Percentiles rank a stretch among this genome's conserved stretches.
These are phyloP conservation scores for Metschnikowia picachoensis DNA, from an alignment of 805 yeast species.

Conservation along the genomic window DNA sequence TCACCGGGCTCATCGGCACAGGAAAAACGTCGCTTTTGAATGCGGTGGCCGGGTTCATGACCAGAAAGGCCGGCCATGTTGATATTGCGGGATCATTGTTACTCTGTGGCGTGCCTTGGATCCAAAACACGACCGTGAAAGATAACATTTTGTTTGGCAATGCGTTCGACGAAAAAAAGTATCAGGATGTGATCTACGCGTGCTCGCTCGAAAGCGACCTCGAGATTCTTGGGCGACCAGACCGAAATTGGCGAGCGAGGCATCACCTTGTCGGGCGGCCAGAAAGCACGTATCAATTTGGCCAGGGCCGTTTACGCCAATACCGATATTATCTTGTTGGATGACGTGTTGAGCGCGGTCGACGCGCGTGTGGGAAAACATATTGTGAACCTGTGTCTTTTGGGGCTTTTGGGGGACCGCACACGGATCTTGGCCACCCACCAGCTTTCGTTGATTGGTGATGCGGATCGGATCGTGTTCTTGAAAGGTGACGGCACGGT, in stretches of 20 bases:
- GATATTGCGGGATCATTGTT: constrained; percentile 50
- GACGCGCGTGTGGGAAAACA: constrained; percentile 85
- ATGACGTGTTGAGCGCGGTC: constrained; percentile 81
- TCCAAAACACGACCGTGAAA: constrained; percentile 73
- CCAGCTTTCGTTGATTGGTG: constrained; percentile 65
- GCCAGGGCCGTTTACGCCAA: constrained; percentile 78
- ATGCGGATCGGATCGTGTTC: constrained; percentile 68
- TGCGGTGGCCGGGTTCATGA: constrained; percentile 73
- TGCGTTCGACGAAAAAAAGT: constrained; percentile 47
- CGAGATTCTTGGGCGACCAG: constrained; percentile 59
- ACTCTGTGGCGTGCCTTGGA: constrained; percentile 72
- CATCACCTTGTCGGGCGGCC: constrained; percentile 84
- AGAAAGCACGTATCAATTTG: constrained; percentile 74
- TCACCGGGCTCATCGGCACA: constrained; percentile 78
- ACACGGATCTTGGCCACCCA: constrained; percentile 83
- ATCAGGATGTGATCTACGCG: constrained; percentile 52
- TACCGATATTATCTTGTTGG: constrained; percentile 63
- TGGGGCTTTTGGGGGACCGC: constrained; percentile 50
- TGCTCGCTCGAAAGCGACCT: constrained; percentile 69
- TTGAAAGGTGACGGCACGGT: constrained; percentile 62
- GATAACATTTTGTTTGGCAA: constrained; percentile 72
- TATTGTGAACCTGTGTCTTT: constrained; percentile 64
- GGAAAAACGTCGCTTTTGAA: constrained; percentile 74
- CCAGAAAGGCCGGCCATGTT: constrained; percentile 48
- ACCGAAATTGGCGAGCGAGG: constrained; percentile 87